Conservation (phyloP, 2,329 filamentous ascomycete genomes). For the Juglanconis oblonga region DNA sequence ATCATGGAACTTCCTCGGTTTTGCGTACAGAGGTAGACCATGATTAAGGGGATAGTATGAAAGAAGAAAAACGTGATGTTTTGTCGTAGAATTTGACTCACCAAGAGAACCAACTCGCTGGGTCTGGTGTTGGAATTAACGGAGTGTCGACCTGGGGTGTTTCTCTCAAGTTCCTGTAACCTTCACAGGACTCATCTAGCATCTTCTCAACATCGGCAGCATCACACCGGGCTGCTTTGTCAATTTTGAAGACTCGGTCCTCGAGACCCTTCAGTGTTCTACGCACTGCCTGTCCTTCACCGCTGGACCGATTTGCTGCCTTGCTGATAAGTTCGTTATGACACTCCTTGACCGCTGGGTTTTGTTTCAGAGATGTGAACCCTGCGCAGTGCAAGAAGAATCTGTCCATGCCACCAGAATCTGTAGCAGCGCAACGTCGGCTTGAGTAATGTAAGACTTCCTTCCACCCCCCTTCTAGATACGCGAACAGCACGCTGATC, state of each 20-base stretch:
- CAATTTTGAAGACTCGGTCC: constrained; percentile 23
- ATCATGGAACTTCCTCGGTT: no score
- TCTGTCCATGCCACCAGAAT: no score
- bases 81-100: constrained; percentile 19
- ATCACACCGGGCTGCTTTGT: constrained; percentile 20
- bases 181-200: constrained; percentile 19
- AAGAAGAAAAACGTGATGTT: no score
- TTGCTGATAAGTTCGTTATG: constrained; percentile 20
- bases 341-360: constrained; percentile 20
- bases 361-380: constrained; percentile 22
- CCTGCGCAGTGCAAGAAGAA: no score
- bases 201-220: constrained; percentile 22
- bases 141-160: no score
- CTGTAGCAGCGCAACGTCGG: no score
- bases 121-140: no score
- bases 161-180: constrained; percentile 8
- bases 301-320: constrained; percentile 19
- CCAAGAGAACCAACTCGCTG: no score
- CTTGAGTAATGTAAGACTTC: no score
- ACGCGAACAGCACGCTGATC: constrained; percentile 36
- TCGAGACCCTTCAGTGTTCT: constrained; percentile 28
- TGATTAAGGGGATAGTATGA: no score
- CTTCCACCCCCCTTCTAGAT: constrained; percentile 29
- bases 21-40: no score
- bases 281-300: constrained; percentile 24